Conservation (phyloP, 768 basidiomycete genomes). For the Phanerochaete carnosa region DNA sequence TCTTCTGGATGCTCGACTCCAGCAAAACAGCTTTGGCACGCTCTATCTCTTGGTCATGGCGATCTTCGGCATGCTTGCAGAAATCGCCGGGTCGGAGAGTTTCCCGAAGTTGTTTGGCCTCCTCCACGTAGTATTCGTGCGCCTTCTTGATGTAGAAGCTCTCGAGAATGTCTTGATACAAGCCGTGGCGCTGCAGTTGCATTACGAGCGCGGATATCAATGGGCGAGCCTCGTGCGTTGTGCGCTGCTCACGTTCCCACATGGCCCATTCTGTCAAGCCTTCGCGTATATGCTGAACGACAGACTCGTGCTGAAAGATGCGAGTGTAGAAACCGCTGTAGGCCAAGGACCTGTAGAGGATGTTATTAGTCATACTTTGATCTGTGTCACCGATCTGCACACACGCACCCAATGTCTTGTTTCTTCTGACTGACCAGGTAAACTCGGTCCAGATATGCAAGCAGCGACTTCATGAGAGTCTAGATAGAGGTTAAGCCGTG, state of each 20-base stretch:
- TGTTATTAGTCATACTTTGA: not conserved
- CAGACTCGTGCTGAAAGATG: constrained; percentile 46
- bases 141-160: constrained; percentile 51
- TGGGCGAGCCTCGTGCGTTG: constrained; percentile 34
- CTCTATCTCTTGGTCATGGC: constrained; percentile 55
- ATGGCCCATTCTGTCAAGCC: constrained; percentile 50
- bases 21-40: constrained; percentile 50
- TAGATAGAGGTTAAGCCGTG: constrained; percentile 21
- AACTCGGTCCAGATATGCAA: constrained; percentile 70
- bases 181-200: constrained; percentile 53
- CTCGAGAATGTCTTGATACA: constrained; percentile 57
- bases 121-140: constrained; percentile 47
- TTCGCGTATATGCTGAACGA: constrained; percentile 41
- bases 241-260: constrained; percentile 45
- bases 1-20: constrained; percentile 43
- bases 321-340: constrained; percentile 47
- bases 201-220: constrained; percentile 49
- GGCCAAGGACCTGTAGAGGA: not conserved
- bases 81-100: constrained; percentile 45
- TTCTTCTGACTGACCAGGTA: constrained; percentile 46
- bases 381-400: constrained; percentile 13
- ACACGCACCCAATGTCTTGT: constrained; percentile 46
- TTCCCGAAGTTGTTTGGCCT: constrained; percentile 43
- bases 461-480: constrained; percentile 56
- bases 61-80: constrained; percentile 42